These are phyloP conservation scores for Tetracladium marchalianum DNA, from an alignment of 495 filamentous ascomycete genomes.

Conservation along the genomic window DNA sequence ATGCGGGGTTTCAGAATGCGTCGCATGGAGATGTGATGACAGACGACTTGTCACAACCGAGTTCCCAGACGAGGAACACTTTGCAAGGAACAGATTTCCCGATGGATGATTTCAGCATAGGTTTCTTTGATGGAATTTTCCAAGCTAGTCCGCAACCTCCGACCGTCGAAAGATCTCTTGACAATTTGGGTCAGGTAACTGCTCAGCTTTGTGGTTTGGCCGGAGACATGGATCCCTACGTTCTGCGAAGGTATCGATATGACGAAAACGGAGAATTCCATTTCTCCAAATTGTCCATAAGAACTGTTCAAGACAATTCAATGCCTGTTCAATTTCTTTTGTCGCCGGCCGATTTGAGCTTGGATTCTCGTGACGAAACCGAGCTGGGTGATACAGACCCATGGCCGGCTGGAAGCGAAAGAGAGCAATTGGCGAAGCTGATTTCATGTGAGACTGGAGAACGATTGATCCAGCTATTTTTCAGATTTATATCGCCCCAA, in stretches of 20 bases:
- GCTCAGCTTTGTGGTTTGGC: not conserved
- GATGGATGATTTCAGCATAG: not conserved
- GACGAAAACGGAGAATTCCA: not conserved
- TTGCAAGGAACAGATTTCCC: not conserved
- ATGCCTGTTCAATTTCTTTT: not conserved
- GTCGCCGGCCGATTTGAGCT: not conserved
- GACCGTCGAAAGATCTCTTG: not conserved
- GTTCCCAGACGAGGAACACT: not conserved
- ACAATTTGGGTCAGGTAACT: not conserved
- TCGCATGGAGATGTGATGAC: not conserved
- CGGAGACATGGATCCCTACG: not conserved
- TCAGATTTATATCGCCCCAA: not conserved
- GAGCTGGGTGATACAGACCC: not conserved
- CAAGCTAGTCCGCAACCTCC: not conserved
- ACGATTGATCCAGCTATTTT: not conserved
- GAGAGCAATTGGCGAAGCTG: not conserved
- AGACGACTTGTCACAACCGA: not conserved
- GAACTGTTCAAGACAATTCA: not conserved
- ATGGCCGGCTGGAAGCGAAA: not conserved
- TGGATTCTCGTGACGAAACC: not conserved
- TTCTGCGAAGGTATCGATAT: not conserved
- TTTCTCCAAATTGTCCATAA: not conserved
- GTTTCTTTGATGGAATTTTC: not conserved
- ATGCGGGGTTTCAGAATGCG: not conserved
- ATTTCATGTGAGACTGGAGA: not conserved